Evolutionary conservation across 805 yeast species (phyloP).

Genomic region (Nakazawaea ernobii): DNA sequence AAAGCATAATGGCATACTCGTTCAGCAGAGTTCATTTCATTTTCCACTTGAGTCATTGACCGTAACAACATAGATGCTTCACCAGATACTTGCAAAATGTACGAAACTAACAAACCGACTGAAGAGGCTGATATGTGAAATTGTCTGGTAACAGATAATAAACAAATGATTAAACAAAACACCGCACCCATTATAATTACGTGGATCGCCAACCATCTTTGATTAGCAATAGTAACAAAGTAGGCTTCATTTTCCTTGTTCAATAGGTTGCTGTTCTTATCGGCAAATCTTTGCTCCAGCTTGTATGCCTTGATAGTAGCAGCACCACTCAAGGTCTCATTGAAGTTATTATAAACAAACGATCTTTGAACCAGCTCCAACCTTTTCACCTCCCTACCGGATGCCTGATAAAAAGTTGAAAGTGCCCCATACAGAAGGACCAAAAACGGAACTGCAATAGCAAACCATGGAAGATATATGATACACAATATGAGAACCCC

Average conservation of each 20-base stretch:
- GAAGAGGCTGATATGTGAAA: conserved; percentile 57
- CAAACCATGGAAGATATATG: conserved; percentile 71
- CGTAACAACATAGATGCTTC: conserved; percentile 56
- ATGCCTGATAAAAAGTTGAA: conserved; percentile 57
- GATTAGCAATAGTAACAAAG: conserved; percentile 56
- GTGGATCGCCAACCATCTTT: conserved; percentile 66
- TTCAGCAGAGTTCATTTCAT: conserved; percentile 73
- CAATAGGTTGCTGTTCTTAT: conserved; percentile 38
- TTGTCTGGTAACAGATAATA: conserved; percentile 55
- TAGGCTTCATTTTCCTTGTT: conserved; percentile 66
- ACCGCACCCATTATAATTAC: conserved; percentile 49
- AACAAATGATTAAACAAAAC: conserved; percentile 46
- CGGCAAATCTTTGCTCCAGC: conserved; percentile 39
- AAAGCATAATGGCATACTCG: conserved; percentile 62
- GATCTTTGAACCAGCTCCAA: conserved; percentile 70
- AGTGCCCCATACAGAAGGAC: conserved; percentile 34
- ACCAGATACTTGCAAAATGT: conserved; percentile 49
- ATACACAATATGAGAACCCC: conserved; percentile 66
- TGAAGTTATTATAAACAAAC: conserved; percentile 62
- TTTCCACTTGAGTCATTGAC: conserved; percentile 65
- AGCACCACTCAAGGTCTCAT: conserved; percentile 65
- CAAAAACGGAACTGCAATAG: conserved; percentile 57
- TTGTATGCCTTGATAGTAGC: conserved; percentile 57
- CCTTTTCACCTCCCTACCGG: conserved; percentile 72
- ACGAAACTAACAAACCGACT: conserved; percentile 63